Conservation (phyloP, 2,329 filamentous ascomycete genomes). For the Coniochaeta sp. region DNA sequence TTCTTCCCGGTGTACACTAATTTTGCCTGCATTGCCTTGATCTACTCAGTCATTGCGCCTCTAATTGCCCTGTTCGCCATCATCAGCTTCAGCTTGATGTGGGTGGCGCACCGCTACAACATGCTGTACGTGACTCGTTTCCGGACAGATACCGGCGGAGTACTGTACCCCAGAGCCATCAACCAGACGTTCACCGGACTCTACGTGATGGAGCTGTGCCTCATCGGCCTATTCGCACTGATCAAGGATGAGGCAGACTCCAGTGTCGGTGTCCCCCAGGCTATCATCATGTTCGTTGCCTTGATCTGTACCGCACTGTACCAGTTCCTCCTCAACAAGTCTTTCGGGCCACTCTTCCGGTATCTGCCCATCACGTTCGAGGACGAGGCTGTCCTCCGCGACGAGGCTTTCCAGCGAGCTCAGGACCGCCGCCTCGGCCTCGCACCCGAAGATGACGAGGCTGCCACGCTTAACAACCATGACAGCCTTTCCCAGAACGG, state of each 20-base stretch:
- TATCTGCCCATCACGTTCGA: constrained; percentile 94
- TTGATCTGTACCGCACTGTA: constrained; percentile 65
- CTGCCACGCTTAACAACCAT: constrained; percentile 16
- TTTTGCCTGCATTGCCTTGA: constrained; percentile 83
- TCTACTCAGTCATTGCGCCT: constrained; percentile 85
- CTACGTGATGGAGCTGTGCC: constrained; percentile 87
- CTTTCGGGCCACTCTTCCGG: constrained; percentile 77
- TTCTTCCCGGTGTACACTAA: constrained; percentile 97
- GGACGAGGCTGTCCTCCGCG: constrained; percentile 86
- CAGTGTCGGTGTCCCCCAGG: constrained; percentile 64
- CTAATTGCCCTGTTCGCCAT: constrained; percentile 90
- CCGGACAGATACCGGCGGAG: constrained; percentile 81
- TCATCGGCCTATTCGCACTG: constrained; percentile 87
- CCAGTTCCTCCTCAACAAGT: constrained; percentile 72
- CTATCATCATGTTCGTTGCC: constrained; percentile 74
- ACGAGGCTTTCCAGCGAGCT: constrained; percentile 77
- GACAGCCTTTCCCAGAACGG: constrained; percentile 4
- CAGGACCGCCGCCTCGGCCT: constrained; percentile 65
- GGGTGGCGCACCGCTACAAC: constrained; percentile 94
- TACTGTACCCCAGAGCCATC: constrained; percentile 85
- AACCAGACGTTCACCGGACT: constrained; percentile 93
- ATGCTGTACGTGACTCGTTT: constrained; percentile 93
- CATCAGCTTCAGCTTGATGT: constrained; percentile 84
- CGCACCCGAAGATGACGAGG: constrained; percentile 37
- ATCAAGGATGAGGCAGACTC: constrained; percentile 48